Percentiles rank a stretch among this genome's conserved stretches.
Conservation (phyloP, 345 rosid genomes). For the Eucalyptus regnans region DNA sequence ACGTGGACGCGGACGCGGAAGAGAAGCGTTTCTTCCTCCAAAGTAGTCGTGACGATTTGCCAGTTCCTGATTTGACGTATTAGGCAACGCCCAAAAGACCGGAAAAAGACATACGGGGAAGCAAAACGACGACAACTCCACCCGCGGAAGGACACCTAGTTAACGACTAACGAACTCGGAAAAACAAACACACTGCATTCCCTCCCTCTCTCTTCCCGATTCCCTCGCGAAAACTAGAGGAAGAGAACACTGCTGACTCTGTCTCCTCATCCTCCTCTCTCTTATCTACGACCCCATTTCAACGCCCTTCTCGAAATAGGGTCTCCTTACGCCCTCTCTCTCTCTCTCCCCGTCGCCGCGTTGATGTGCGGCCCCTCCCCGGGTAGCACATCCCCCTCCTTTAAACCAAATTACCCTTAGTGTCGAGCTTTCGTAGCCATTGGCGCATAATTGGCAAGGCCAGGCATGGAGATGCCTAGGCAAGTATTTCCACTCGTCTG, state of each 20-base stretch:
- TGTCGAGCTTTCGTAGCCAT: background rate
- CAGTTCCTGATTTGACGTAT: background rate
- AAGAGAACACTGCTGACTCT: conserved; percentile 7
- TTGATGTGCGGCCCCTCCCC: background rate
- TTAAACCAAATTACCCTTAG: background rate
- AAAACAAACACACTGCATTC: background rate
- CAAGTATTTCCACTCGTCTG: background rate
- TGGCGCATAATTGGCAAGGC: background rate
- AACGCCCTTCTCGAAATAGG: conserved; percentile 3
- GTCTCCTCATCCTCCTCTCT: background rate
- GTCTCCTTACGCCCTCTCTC: conserved; percentile 11
- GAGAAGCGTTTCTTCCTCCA: background rate
- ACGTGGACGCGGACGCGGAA: background rate
- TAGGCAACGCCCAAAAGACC: background rate
- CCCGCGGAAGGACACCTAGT: too few relatives aligned
- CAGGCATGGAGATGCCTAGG: conserved; percentile 27
- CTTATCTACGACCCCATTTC: background rate
- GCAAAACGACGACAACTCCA: background rate
- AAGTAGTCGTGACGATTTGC: background rate
- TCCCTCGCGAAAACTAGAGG: conserved; percentile 32
- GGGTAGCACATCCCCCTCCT: background rate
- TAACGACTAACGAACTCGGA: background rate
- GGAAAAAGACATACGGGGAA: background rate
- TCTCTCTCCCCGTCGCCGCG: background rate
- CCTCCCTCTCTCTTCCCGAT: conserved; percentile 7